A percentile compares a stretch with the other conserved stretches of the same genome.
Evolutionary conservation across 2,329 filamentous ascomycete species (phyloP).

Genomic region (Nemania serpens): DNA sequence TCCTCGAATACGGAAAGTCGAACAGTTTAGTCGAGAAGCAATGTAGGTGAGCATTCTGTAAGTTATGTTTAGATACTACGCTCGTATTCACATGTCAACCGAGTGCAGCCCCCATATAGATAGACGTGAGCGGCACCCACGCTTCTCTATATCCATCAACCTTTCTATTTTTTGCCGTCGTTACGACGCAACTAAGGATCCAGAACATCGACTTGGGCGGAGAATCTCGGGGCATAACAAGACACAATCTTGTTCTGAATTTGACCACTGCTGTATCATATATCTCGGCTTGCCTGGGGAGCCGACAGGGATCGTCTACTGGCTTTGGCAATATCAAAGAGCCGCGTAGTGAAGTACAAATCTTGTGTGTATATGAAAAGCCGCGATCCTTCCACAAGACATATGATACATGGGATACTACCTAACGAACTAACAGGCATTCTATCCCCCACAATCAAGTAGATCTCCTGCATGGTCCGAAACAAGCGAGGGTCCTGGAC

Average conservation of each 20-base stretch:
- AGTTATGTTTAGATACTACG: conserved; percentile 11
- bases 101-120: conserved; percentile 16
- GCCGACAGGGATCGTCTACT: too few relatives aligned
- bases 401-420: conserved; percentile 5
- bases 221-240: conserved; percentile 4
- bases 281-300: too few relatives aligned
- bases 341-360: background rate
- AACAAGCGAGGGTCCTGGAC: conserved; percentile 19
- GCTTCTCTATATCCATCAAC: background rate
- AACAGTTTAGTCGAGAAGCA: conserved; percentile 2
- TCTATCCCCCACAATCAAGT: conserved; percentile 21
- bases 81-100: conserved; percentile 13
- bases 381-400: background rate
- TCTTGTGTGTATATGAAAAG: background rate
- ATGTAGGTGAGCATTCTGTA: background rate
- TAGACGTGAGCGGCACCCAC: background rate
- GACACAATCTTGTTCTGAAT: background rate
- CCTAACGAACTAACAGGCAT: conserved; percentile 3
- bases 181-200: conserved; percentile 9
- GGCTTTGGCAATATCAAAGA: conserved; percentile 2
- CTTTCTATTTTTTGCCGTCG: conserved; percentile 3
- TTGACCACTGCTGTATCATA: background rate
- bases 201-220: conserved; percentile 1
- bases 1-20: background rate
- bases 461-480: conserved; percentile 19